These are phyloP conservation scores for Globisporangium okanoganense DNA, from an alignment of 352 stramenopile genomes.

Conservation along the genomic window DNA sequence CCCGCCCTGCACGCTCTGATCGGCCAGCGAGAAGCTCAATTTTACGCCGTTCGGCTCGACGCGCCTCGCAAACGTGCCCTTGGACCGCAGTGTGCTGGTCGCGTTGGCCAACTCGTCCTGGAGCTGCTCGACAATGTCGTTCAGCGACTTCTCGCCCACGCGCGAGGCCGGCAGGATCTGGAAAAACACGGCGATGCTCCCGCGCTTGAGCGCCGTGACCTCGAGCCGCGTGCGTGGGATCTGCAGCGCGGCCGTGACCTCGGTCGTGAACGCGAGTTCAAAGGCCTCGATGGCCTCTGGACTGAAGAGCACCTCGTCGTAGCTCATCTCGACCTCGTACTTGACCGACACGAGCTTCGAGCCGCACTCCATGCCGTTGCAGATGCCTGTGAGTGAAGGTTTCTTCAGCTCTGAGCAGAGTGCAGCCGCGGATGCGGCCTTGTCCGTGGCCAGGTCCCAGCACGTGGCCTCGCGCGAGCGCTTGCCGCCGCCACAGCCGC, in stretches of 20 bases:
- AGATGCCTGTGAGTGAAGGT: conserved; percentile 56
- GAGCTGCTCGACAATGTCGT: conserved; percentile 60
- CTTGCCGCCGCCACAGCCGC: conserved; percentile 58
- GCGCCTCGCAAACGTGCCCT: conserved; percentile 58
- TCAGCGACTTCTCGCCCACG: conserved; percentile 55
- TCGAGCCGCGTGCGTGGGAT: conserved; percentile 52
- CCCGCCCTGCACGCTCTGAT: conserved; percentile 52
- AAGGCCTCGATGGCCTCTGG: conserved; percentile 48
- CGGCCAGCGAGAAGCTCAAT: conserved; percentile 62
- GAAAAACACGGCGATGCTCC: conserved; percentile 64
- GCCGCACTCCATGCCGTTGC: conserved; percentile 74
- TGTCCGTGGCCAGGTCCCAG: conserved; percentile 26
- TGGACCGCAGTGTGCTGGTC: conserved; percentile 56
- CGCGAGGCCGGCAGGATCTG: conserved; percentile 59
- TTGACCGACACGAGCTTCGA: conserved; percentile 61
- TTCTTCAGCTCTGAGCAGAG: conserved; percentile 33
- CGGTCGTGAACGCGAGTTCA: conserved; percentile 58
- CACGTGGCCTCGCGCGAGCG: conserved; percentile 41
- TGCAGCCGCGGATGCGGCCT: conserved; percentile 20
- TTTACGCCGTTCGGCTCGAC: conserved; percentile 61
- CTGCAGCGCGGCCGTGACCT: conserved; percentile 57
- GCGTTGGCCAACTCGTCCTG: conserved; percentile 49
- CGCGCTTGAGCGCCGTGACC: conserved; percentile 45
- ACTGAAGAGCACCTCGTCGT: conserved; percentile 70
- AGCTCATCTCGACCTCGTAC: conserved; percentile 75